A percentile compares a stretch with the other conserved stretches of the same genome.
Evolutionary conservation across 768 basidiomycete genomes (phyloP).

Genomic region (Suillus placidus): DNA sequence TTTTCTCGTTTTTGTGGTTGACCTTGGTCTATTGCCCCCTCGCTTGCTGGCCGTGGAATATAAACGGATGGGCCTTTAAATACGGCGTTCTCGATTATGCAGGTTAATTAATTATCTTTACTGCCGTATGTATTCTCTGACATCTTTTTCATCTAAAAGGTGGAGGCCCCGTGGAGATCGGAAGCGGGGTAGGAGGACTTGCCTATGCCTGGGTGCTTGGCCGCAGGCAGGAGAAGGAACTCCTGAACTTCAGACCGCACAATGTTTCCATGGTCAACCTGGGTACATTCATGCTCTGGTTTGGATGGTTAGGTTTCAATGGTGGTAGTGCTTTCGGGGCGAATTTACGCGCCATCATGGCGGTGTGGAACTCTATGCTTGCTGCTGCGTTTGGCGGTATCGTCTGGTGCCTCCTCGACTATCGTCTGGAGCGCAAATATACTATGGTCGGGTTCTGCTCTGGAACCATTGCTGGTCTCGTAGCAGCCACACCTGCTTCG

Average conservation of each 20-base stretch:
- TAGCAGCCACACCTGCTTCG: slow-evolving; percentile 86
- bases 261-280: slow-evolving; percentile 83
- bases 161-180: slow-evolving; percentile 88
- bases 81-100: slow-evolving; percentile 91
- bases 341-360: slow-evolving; percentile 83
- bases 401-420: slow-evolving; percentile 84
- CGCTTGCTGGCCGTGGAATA: slow-evolving; percentile 83
- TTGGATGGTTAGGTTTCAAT: slow-evolving; percentile 91
- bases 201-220: slow-evolving; percentile 90
- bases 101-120: slow-evolving; percentile 40
- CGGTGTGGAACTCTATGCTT: slow-evolving; percentile 89
- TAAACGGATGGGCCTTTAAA: slow-evolving; percentile 81
- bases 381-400: slow-evolving; percentile 81
- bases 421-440: slow-evolving; percentile 76
- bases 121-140: slow-evolving; percentile 3
- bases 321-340: slow-evolving; percentile 88
- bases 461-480: slow-evolving; percentile 86
- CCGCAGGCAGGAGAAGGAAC: slow-evolving; percentile 69
- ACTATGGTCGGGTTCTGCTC: slow-evolving; percentile 91
- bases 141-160: slow-evolving; percentile 41
- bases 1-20: slow-evolving; percentile 83
- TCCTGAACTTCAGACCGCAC: slow-evolving; percentile 83
- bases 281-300: slow-evolving; percentile 86
- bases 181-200: slow-evolving; percentile 81
- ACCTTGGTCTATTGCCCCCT: slow-evolving; percentile 88